Evolutionary conservation across 2,329 filamentous ascomycete genomes (phyloP), one percentile per base, ranked within the genome.

Genomic region (Zymoseptoria passerinii): DNA sequence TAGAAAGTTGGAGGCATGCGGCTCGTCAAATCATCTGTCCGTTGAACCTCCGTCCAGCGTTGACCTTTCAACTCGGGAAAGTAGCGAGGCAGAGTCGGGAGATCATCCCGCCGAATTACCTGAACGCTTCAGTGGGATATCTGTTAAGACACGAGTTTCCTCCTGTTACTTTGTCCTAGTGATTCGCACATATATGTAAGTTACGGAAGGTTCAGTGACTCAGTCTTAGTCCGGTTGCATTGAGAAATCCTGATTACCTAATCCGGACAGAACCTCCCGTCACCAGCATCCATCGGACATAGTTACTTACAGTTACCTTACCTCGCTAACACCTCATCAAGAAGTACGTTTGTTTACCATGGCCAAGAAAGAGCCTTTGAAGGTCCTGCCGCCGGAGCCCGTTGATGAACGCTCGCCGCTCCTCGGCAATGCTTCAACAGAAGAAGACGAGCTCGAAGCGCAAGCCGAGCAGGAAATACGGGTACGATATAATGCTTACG

Each of bases 381-480:
- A 56, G 27, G 48, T 27, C 3, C 35, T 63, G 10, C 54, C 57
- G 18, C 61, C 61, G 3, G 56, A 63, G 53, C 58, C 61, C 27
- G 55, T 63, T 44, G 58, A 66, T 35, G 64, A 66, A 55, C 54
- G 59, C 9, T 64, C 65, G 27, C 65, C 65, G n/a, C 57, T 67
- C n/a, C 62, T 67, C 7, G 50, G 49, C 27, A 52, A 58, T 27
- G 58, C 53, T 8, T 10, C 20, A 52, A 28, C 28, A 23, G 59
- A 60, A 28, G 50, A 59, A 19, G 61, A 63, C 23, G 57, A 52
- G 6, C 60, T 71, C 28, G 68, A 68, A 59, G 67, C 67, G 8
- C 67, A 68, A 44, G 70, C 68, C 23, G 63, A 62, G 52, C 68
- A 68, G 51, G 71, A 73, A 61, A 66, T 61, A 29, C 64, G 69